phyloP scores from a whole-genome alignment of 108 stramenopile genomes.

The Skeletonema grethae region DNA sequence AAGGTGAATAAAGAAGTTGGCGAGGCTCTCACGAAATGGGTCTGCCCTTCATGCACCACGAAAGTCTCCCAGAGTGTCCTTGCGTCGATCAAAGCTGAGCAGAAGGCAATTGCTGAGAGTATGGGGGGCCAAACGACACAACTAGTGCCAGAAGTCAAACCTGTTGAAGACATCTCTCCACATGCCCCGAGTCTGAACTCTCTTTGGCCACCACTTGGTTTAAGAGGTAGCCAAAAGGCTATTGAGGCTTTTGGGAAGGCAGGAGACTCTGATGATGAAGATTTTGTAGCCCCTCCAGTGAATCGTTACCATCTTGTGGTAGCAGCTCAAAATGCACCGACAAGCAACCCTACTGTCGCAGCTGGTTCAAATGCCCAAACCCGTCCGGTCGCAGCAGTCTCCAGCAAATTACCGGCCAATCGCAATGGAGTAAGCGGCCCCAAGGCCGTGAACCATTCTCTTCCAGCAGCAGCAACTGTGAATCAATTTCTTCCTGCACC shows the following conservation, averaged over 20 bases:
- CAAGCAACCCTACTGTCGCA: background rate
- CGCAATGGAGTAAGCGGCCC: background rate
- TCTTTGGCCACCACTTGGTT: constrained; percentile 80
- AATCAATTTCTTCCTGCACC: constrained; percentile 1
- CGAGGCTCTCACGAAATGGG: constrained; percentile 56
- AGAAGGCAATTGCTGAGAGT: constrained; percentile 2
- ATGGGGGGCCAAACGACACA: constrained; percentile 14
- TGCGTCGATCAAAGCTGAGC: constrained; percentile 2
- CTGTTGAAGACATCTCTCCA: constrained; percentile 44
- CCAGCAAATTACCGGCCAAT: background rate
- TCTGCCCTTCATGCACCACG: constrained; percentile 58
- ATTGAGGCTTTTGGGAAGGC: constrained; percentile 52
- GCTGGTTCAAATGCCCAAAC: background rate
- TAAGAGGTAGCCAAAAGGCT: constrained; percentile 53
- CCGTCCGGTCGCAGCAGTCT: background rate
- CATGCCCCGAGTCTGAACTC: constrained; percentile 59
- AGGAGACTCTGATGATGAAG: constrained; percentile 44
- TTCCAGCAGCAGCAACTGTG: background rate
- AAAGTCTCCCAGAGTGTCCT: constrained; percentile 1
- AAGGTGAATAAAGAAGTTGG: constrained; percentile 48
- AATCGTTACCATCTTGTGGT: constrained; percentile 3
- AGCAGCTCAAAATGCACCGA: background rate
- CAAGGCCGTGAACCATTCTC: background rate
- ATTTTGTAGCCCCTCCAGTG: constrained; percentile 20
- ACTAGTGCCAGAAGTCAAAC: constrained; percentile 1